phyloP scores from a whole-genome alignment of 495 filamentous ascomycete species.

The Trichoderma parareesei region DNA sequence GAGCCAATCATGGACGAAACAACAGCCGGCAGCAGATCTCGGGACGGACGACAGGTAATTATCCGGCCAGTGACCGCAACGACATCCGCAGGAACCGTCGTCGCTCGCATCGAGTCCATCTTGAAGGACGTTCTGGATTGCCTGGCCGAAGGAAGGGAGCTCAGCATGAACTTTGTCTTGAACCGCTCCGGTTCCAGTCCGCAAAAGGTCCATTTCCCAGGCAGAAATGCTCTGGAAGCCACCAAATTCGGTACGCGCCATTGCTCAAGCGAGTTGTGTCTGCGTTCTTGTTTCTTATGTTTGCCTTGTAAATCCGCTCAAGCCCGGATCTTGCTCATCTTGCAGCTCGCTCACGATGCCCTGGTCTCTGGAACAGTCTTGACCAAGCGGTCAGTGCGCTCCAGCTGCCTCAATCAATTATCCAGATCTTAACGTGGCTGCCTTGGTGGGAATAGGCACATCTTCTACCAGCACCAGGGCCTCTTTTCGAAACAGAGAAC shows the following conservation, averaged over 20 bases:
- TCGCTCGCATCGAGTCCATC: constrained; percentile 45
- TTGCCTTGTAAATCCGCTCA: not conserved
- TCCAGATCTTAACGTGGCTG: not conserved
- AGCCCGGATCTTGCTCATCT: constrained; percentile 10
- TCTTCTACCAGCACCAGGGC: constrained; percentile 80
- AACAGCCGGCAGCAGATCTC: not conserved
- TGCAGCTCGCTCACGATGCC: constrained; percentile 11
- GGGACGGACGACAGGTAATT: not conserved
- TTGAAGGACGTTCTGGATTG: constrained; percentile 44
- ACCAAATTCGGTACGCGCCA: constrained; percentile 32
- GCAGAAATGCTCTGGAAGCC: constrained; percentile 26
- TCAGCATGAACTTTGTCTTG: constrained; percentile 35
- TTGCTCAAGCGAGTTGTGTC: not conserved
- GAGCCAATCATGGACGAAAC: not conserved
- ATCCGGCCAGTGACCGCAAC: not conserved
- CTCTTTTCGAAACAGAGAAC: constrained; percentile 68
- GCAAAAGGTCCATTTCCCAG: constrained; percentile 28
- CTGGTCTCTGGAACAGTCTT: constrained; percentile 1
- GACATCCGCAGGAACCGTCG: constrained; percentile 23
- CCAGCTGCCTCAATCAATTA: not conserved
- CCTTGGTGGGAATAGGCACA: constrained; percentile 49
- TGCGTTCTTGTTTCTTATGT: not conserved
- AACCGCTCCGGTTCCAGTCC: constrained; percentile 16
- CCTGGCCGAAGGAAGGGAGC: constrained; percentile 28
- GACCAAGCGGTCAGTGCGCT: constrained; percentile 10